Conservation (phyloP, 306 rosid species). For the Sindora glabra region DNA sequence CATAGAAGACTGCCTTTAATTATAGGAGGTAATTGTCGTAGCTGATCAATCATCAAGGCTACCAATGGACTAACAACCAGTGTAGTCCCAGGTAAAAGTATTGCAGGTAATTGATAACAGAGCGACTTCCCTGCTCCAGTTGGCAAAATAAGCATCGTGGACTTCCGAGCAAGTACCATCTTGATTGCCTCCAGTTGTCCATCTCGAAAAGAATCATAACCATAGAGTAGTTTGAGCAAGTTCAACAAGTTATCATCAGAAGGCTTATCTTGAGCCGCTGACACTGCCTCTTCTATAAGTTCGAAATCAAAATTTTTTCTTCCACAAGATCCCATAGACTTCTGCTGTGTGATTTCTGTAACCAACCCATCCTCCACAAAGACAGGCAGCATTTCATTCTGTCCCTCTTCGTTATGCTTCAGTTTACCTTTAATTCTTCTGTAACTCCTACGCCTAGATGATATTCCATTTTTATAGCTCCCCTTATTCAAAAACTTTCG, state of each 20-base stretch:
- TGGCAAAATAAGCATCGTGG: conserved; percentile 78
- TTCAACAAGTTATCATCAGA: conserved; percentile 65
- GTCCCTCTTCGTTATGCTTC: conserved; percentile 11
- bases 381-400: conserved; percentile 12
- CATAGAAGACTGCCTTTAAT: conserved; percentile 67
- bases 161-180: conserved; percentile 64
- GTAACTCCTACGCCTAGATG: conserved; percentile 25
- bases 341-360: conserved; percentile 18
- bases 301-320: conserved; percentile 23
- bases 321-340: conserved; percentile 22
- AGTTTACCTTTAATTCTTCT: conserved; percentile 31
- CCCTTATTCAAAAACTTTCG: conserved; percentile 48
- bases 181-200: conserved; percentile 80
- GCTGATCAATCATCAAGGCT: conserved; percentile 92
- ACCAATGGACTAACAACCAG: conserved; percentile 85
- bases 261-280: conserved; percentile 32
- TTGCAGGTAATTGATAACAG: conserved; percentile 83
- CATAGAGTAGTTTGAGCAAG: conserved; percentile 51
- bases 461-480: conserved; percentile 21
- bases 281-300: conserved; percentile 35
- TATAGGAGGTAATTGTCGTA: conserved; percentile 65
- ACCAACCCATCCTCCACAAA: conserved; percentile 38
- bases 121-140: conserved; percentile 93
- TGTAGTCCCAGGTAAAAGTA: conserved; percentile 74
- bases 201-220: conserved; percentile 67